These are phyloP conservation scores for Sugiyamaella xylanicola DNA, from an alignment of 1,139 yeast genomes.

Conservation along the genomic window DNA sequence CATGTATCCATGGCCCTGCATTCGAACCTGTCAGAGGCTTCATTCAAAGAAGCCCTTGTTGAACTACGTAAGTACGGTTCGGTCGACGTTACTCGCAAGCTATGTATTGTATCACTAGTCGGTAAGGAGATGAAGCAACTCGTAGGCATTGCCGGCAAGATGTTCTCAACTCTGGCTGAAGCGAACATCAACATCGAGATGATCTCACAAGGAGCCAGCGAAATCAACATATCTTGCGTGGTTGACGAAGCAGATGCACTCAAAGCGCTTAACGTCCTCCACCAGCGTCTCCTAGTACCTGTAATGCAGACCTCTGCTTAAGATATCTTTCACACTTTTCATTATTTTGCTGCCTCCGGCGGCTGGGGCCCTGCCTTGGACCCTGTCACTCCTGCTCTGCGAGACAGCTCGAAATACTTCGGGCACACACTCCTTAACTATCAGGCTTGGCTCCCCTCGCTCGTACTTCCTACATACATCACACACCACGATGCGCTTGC, in stretches of 20 bases:
- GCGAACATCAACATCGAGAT: constrained; percentile 92
- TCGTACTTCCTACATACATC: too few species aligned
- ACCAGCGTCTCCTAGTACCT: constrained; percentile 60
- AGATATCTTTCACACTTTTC: not conserved
- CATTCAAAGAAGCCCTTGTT: constrained; percentile 63
- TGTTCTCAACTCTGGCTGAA: constrained; percentile 93
- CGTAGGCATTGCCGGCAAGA: constrained; percentile 95
- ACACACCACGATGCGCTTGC: too few species aligned
- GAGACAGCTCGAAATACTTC: too few species aligned
- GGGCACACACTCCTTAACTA: too few species aligned
- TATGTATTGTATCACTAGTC: constrained; percentile 90
- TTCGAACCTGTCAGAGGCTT: constrained; percentile 63
- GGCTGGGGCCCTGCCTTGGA: not conserved
- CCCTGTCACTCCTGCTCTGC: not conserved
- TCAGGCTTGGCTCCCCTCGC: too few species aligned
- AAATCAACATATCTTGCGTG: constrained; percentile 93
- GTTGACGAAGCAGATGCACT: constrained; percentile 80
- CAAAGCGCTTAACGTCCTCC: constrained; percentile 84
- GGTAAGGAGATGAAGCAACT: constrained; percentile 97
- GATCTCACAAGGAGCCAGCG: constrained; percentile 98
- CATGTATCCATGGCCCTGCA: constrained; percentile 98
- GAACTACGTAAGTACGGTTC: constrained; percentile 81
- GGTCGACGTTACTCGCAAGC: constrained; percentile 81
- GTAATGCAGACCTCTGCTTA: constrained; percentile 1
- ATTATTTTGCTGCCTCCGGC: not conserved